These are phyloP conservation scores for Arthroderma uncinatum DNA, from an alignment of 2,329 filamentous ascomycete species.

Conservation along the genomic window DNA sequence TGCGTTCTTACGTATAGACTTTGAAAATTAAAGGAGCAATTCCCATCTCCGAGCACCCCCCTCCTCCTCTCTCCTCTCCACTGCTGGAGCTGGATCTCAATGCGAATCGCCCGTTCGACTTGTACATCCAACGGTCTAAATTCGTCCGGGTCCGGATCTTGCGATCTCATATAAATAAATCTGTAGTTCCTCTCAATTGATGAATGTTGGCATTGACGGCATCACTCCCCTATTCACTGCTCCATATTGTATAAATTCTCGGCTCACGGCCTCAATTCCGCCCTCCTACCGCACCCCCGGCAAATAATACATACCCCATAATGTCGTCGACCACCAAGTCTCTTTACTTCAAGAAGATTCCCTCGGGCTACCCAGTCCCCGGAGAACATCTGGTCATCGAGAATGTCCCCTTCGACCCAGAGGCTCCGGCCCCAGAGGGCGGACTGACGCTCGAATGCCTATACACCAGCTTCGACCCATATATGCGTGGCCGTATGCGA, in stretches of 20 bases:
- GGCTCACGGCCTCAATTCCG: too few species aligned
- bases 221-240: too few species aligned
- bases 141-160: neutral
- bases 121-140: neutral
- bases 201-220: too few species aligned
- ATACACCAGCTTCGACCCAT: constrained; percentile 72
- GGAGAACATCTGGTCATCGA: constrained; percentile 62
- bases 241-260: too few species aligned
- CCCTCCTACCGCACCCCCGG: too few species aligned
- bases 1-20: neutral
- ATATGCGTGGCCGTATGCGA: constrained; percentile 72
- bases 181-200: neutral
- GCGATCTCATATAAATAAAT: neutral
- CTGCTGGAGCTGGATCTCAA: neutral
- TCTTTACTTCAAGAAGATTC: constrained; percentile 60
- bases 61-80: neutral
- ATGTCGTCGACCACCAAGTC: constrained; percentile 52
- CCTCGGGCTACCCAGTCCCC: constrained; percentile 53
- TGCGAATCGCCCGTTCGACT: neutral
- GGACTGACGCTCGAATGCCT: constrained; percentile 59
- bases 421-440: constrained; percentile 45
- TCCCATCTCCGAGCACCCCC: neutral
- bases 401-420: constrained; percentile 53
- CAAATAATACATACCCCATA: neutral
- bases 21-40: constrained; percentile 1